phyloP scores from a whole-genome alignment of 2,329 filamentous ascomycete genomes.

The Sarocladium strictum region DNA sequence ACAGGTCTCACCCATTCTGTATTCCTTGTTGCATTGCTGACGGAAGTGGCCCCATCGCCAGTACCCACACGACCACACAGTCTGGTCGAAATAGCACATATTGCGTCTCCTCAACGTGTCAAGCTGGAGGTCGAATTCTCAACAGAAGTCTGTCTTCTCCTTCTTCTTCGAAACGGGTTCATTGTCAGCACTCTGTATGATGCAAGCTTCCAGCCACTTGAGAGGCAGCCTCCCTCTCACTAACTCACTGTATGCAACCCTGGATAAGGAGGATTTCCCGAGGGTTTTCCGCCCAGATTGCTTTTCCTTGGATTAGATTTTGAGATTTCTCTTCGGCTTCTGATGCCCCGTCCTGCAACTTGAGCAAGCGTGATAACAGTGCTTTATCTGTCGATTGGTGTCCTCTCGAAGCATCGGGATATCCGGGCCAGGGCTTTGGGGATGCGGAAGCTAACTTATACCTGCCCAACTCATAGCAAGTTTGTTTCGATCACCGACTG shows the following conservation, averaged over 20 bases:
- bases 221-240: too few species aligned
- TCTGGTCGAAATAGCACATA: conserved; percentile 97
- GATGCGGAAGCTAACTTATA: conserved; percentile 34
- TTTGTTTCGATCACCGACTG: conserved; percentile 19
- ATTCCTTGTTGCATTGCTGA: conserved; percentile 89
- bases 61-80: conserved; percentile 77
- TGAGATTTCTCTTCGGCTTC: too few species aligned
- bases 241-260: too few species aligned
- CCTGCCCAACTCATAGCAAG: conserved; percentile 20
- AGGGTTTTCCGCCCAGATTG: too few species aligned
- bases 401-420: background rate
- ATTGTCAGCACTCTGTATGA: background rate
- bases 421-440: conserved; percentile 13
- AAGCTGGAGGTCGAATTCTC: background rate
- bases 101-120: conserved; percentile 18
- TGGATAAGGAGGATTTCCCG: too few species aligned
- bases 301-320: too few species aligned
- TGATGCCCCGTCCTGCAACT: too few species aligned
- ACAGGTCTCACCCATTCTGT: conserved; percentile 93
- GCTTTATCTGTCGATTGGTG: too few species aligned
- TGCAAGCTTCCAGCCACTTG: background rate
- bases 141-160: background rate
- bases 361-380: too few species aligned
- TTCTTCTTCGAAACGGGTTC: background rate
- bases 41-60: conserved; percentile 95